These are phyloP conservation scores for Myxozyma lipomycoides DNA, from an alignment of 805 yeast genomes.

Conservation along the genomic window DNA sequence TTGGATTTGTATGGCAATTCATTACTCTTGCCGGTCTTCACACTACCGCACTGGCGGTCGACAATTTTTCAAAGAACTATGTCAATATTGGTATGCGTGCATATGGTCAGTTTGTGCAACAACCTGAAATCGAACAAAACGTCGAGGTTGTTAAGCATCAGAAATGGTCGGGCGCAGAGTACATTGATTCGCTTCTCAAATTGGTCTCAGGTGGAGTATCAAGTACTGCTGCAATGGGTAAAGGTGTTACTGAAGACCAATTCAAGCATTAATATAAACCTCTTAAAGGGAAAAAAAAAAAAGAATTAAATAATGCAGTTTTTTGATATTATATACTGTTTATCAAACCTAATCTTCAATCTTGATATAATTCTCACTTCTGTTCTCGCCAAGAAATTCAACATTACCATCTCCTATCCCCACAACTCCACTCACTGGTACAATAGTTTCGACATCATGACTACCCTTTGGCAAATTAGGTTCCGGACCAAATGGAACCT, in stretches of 20 bases:
- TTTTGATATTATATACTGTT: too few relatives aligned
- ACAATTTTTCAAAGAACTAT: constrained; percentile 75
- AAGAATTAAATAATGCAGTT: background rate
- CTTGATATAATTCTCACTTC: too few relatives aligned
- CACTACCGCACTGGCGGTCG: constrained; percentile 88
- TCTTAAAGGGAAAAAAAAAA: background rate
- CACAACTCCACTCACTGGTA: constrained; percentile 53
- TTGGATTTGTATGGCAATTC: constrained; percentile 97
- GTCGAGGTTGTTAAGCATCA: constrained; percentile 97
- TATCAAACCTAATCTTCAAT: too few relatives aligned
- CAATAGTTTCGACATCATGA: constrained; percentile 63
- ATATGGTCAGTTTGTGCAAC: constrained; percentile 82
- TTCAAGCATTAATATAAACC: constrained; percentile 50
- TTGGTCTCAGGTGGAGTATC: constrained; percentile 91
- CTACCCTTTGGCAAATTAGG: constrained; percentile 57
- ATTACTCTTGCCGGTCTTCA: constrained; percentile 96
- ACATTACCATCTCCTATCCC: constrained; percentile 40
- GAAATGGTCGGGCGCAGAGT: constrained; percentile 98
- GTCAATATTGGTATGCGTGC: constrained; percentile 89
- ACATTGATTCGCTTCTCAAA: constrained; percentile 84
- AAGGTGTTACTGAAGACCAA: constrained; percentile 96
- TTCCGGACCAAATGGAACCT: constrained; percentile 67
- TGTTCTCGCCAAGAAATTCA: too few relatives aligned
- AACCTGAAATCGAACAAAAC: constrained; percentile 78
- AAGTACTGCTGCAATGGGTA: constrained; percentile 97